Evolutionary conservation across 371 early-diverging fungal species (phyloP), one percentile per base, ranked within the genome.

Genomic region (Mucor circinelloides): DNA sequence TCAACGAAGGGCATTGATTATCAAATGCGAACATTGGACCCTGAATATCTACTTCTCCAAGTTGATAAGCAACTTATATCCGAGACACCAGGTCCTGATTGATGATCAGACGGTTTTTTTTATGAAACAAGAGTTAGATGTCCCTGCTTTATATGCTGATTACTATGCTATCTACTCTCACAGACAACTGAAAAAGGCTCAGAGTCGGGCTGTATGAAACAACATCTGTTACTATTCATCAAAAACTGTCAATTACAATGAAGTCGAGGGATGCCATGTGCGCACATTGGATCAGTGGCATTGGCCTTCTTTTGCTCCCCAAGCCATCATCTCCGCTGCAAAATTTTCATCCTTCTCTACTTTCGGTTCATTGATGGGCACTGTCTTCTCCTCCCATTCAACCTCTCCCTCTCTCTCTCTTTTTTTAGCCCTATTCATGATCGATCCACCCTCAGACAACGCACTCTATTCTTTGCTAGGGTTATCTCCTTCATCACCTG

Each of bases 381-480:
- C 13, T 57, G 30, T 32, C 23, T 17, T 27, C 44, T 46, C 3
- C 52, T 25, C 13, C 8, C 21, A 30, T 38, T 27, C 27, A 17
- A n/a, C 44, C 7, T n/a, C 8, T n/a, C n/a, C n/a, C n/a, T n/a
- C n/a, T n/a, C n/a, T n/a, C n/a, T n/a, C n/a, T n/a, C n/a, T n/a
- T n/a, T n/a, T 19, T 5, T 36, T 8, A 9, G 9, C 34, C 5
- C 1, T 42, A 6, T 17, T n/a, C 17, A 28, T 46, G 27, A 55
- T 66, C 19, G 56, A 65, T 52, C 40, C 61, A 19, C 72, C 72
- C 27, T 3, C 28, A 32, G 7, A 56, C 12, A 58, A 64, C 30
- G 5, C 17, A 19, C 42, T 65, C 25, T 69, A 69, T 36, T 15
- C n/a, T 9, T 28, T 64, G 31, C 48, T 72, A n/a, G 68, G 71